These are phyloP conservation scores for Tolypocladium ophioglossoides DNA, from an alignment of 2,329 filamentous ascomycete genomes.

Conservation along the genomic window DNA sequence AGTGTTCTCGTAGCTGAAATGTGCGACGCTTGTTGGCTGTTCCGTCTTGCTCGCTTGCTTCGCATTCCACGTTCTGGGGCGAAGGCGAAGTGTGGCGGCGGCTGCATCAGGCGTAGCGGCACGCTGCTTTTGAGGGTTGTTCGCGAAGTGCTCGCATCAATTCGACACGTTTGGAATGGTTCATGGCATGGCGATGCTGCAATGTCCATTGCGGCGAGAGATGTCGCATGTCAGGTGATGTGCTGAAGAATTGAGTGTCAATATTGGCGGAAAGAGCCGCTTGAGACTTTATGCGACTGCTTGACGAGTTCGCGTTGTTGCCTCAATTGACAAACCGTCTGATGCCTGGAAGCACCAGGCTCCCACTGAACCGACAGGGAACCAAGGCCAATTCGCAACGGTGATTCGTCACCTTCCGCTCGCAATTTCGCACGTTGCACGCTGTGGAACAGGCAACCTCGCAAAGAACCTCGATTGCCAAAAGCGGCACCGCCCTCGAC, in stretches of 20 bases:
- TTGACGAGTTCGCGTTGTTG: not conserved
- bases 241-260: not conserved
- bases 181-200: not conserved
- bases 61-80: not conserved
- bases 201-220: not conserved
- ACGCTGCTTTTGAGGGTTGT: not conserved
- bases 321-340: not conserved
- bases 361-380: not conserved
- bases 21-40: not conserved
- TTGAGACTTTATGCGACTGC: not conserved
- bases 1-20: not conserved
- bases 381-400: not conserved
- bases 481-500: not conserved
- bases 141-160: not conserved
- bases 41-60: not conserved
- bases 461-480: not conserved
- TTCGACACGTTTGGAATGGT: not conserved
- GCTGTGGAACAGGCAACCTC: not conserved
- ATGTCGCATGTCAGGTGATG: not conserved
- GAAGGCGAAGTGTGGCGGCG: not conserved
- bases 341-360: not conserved
- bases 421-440: not conserved
- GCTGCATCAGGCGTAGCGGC: not conserved
- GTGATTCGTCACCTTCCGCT: not conserved
- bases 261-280: not conserved